These are phyloP conservation scores for Eucommia ulmoides DNA, from an alignment of 257 asterid genomes.

Conservation along the genomic window DNA sequence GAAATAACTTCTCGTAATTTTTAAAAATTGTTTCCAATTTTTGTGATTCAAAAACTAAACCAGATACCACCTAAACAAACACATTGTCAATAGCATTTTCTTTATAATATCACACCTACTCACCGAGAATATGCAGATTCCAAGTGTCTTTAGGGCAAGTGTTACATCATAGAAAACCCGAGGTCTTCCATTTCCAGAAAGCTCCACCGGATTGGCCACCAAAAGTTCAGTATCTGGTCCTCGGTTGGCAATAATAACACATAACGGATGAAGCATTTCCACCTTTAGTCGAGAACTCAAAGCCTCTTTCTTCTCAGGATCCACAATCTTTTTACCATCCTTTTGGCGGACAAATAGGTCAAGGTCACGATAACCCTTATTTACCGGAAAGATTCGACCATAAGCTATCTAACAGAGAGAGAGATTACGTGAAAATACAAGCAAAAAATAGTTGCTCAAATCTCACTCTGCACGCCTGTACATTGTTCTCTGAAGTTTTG, in stretches of 20 bases:
- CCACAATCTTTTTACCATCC: constrained; percentile 70
- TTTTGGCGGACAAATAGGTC: constrained; percentile 56
- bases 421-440: too few species aligned
- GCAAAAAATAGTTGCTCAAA: too few species aligned
- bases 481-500: too few species aligned
- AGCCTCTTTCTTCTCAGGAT: constrained; percentile 59
- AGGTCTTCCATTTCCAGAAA: constrained; percentile 80
- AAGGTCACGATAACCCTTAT: constrained; percentile 52
- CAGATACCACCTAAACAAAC: too few species aligned
- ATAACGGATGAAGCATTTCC: constrained; percentile 80
- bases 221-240: constrained; percentile 84
- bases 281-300: constrained; percentile 49
- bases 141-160: constrained; percentile 49
- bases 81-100: too few species aligned
- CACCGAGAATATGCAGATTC: constrained; percentile 70
- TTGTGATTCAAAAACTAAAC: too few species aligned
- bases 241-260: constrained; percentile 52
- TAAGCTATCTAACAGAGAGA: constrained; percentile 57
- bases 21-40: too few species aligned
- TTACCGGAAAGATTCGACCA: constrained; percentile 54
- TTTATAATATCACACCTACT: constrained; percentile 9
- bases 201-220: constrained; percentile 84
- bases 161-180: constrained; percentile 77
- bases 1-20: too few species aligned
- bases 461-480: too few species aligned